Percentiles rank a stretch among this genome's conserved stretches.
These are phyloP conservation scores for Skeletonema grethae DNA, from an alignment of 108 stramenopile species.

Conservation along the genomic window DNA sequence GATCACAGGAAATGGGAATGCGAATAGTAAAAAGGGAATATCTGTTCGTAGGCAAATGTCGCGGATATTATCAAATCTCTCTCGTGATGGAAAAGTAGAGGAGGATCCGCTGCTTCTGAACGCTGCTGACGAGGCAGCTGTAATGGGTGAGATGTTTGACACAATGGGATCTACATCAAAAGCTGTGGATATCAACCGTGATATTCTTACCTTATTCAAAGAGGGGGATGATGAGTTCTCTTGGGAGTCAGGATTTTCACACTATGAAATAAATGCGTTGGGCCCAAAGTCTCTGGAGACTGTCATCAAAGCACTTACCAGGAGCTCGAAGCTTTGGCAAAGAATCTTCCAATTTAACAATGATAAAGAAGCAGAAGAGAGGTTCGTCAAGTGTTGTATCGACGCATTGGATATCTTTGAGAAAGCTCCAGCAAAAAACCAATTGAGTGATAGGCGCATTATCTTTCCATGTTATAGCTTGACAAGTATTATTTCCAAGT, in stretches of 20 bases:
- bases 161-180: background rate
- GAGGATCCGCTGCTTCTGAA: background rate
- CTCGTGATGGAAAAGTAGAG: background rate
- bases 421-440: background rate
- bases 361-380: background rate
- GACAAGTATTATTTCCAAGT: background rate
- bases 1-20: background rate
- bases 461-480: slow-evolving; percentile 2
- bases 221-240: background rate
- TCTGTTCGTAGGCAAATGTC: background rate
- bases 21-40: background rate
- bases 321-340: background rate
- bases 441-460: background rate
- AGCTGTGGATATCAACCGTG: background rate
- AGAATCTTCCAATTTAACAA: background rate
- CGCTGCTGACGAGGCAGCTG: background rate
- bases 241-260: background rate
- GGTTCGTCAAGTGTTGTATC: background rate
- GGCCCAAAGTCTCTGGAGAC: background rate
- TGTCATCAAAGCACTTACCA: background rate
- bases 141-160: slow-evolving; percentile 4
- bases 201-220: background rate
- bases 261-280: background rate
- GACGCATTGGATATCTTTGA: slow-evolving; percentile 1
- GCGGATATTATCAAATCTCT: background rate